phyloP scores from a whole-genome alignment of 345 rosid genomes.

The Gossypium australe region DNA sequence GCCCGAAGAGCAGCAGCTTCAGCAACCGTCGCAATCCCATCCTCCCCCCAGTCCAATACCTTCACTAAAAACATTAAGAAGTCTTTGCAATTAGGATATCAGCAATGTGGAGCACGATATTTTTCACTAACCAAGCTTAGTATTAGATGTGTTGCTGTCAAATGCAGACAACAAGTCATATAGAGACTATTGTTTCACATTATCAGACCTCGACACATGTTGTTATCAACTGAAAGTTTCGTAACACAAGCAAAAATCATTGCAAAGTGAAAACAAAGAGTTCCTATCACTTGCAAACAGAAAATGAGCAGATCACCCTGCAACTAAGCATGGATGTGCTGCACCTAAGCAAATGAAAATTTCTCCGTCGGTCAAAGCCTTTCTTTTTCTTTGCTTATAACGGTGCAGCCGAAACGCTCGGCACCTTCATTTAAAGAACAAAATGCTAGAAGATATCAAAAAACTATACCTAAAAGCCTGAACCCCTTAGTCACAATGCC shows the following conservation, averaged over 20 bases:
- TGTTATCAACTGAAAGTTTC: neutral
- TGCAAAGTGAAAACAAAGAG: neutral
- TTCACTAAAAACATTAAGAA: slow-evolving; percentile 40
- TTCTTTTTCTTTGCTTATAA: neutral
- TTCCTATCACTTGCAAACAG: neutral
- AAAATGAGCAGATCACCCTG: neutral
- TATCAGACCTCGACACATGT: neutral
- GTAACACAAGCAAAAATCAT: neutral
- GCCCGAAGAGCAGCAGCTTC: slow-evolving; percentile 56
- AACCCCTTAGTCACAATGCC: neutral
- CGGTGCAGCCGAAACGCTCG: neutral
- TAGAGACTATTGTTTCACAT: neutral
- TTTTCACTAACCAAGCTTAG: neutral
- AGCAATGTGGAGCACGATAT: neutral
- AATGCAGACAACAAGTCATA: neutral
- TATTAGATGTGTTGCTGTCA: neutral
- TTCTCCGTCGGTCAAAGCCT: neutral
- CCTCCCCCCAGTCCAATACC: slow-evolving; percentile 81
- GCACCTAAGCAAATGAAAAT: neutral
- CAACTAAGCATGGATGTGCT: neutral
- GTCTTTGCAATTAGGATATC: slow-evolving; percentile 5
- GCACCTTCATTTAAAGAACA: neutral
- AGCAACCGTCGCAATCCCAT: slow-evolving; percentile 51
- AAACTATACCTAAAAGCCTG: neutral
- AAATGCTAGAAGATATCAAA: neutral